Evolutionary conservation across 2,329 filamentous ascomycete genomes (phyloP), one percentile per base, ranked within the genome.

Genomic region (Setomelanomma holmii): DNA sequence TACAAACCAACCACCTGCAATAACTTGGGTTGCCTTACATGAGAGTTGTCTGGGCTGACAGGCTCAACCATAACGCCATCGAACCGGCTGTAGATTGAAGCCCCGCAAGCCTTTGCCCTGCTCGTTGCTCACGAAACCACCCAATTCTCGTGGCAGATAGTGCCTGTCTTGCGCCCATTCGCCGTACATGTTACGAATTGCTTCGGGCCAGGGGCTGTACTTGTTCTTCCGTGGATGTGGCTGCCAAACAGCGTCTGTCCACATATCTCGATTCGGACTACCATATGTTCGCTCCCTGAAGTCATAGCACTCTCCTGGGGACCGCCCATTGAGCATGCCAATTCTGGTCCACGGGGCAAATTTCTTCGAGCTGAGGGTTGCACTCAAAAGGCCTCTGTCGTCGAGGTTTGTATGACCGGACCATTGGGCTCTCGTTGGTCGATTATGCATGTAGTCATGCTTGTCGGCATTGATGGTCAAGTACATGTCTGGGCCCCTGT

Each of bases 401-500:
- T 69, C 67, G 3, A 74, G 61, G 16, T 68, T 53, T 3, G 58
- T 59, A 66, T 75, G 74, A 4, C 63, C 53, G 8, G 66, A 55
- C 78, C 78, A 80, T 45, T 71, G 67, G 5, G 62, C 58, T 24
- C 66, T 63, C 16, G 62, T 61, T 27, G 75, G 78, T 43, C 74
- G 65, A 47, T 78, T 73, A 35, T 67, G 53, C 56, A 74, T 68
- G 48, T 75, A 66, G 24, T 75, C 75, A 20, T 63, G 62, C 49
- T 66, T 72, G 46, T 76, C 70, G 21, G 73, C 73, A 43, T 66
- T 73, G 35, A 72, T 70, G 2, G 73, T 64, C n/a, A 80, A 62
- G 55, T 76, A 78, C 33, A 81, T 76, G 48, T 81, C 79, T 1
- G 79, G 75, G 3, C 79, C 79, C 51, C 75, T 68, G 44, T 71